Base-by-base conservation (phyloP, 345 rosid genomes). In the Citrus australasica region DNA sequence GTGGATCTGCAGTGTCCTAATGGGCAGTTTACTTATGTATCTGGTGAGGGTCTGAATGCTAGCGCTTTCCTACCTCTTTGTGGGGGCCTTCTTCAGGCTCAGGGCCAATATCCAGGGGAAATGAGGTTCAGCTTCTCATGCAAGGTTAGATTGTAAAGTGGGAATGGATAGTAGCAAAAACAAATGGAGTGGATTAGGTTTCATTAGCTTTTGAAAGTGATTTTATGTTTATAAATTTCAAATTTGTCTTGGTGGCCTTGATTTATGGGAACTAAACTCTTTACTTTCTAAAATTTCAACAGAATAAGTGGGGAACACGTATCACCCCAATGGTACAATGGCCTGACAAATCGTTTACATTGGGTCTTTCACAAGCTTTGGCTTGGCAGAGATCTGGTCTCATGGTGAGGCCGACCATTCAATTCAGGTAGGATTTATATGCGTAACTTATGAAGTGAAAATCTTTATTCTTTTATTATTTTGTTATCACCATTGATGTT, bases 81-180 rank as follows among this genome's bases (percentile, higher is more conserved):
- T 51, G 98, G 97, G 0, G 97, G 98, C 67, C 95, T 95, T 85
- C 97, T 95, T 81, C 98, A 95, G 90, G 98, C 94, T 2, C 93
- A 95, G 80, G 99, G 99, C 79, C 97, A 91, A 88, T 92, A 91
- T 89, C 99, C 99, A 10, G 99, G 99, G 14, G 99, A 93, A 86
- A 95, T 95, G 99, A 90, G 93, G 82, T 89, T 87, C 79, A 95
- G 99, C 87, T 95, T 84, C 84, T 92, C 98, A 71, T 85, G 84
- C 81, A 95, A 93, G 97, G 99, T 95, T 51, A 78, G 74, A 73
- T 69, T 30, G 19, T n/a, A 65, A 58, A 73, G 22, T 69, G 10
- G 51, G 42, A 64, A 74, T 9, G 33, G 69, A n/a, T 1, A 17
- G 13, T 53, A 38, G 27, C 33, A 42, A 37, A 56, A 6, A 60